Evolutionary conservation across 805 yeast genomes (phyloP).

Genomic region (Lipomyces yamadae): DNA sequence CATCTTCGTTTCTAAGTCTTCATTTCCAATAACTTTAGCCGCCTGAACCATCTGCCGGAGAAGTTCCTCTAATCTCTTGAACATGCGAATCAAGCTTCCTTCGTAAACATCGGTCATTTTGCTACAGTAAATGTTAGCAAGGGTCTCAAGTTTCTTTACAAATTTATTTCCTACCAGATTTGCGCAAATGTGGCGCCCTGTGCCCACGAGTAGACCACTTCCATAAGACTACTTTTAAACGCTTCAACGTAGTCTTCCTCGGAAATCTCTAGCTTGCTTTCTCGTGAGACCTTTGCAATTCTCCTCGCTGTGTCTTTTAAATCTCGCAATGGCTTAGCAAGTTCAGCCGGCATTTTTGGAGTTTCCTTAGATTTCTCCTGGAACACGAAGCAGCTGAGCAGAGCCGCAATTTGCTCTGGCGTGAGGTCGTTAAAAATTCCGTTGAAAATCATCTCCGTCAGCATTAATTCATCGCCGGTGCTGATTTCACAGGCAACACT

Average conservation of each 20-base stretch:
- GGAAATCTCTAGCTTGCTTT: slow-evolving; percentile 84
- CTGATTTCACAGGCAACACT: slow-evolving; percentile 87
- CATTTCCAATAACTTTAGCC: slow-evolving; percentile 92
- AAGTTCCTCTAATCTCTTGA: slow-evolving; percentile 91
- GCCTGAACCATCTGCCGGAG: slow-evolving; percentile 88
- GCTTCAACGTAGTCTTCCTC: slow-evolving; percentile 92
- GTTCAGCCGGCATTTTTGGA: slow-evolving; percentile 83
- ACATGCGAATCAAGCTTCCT: slow-evolving; percentile 93
- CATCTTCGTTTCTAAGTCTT: slow-evolving; percentile 85
- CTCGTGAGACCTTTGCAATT: slow-evolving; percentile 86
- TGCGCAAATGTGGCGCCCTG: slow-evolving; percentile 95
- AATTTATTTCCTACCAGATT: slow-evolving; percentile 57
- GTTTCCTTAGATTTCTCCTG: slow-evolving; percentile 92
- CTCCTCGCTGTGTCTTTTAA: slow-evolving; percentile 89
- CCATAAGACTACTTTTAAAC: slow-evolving; percentile 94
- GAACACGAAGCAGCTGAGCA: slow-evolving; percentile 93
- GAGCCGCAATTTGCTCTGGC: slow-evolving; percentile 90
- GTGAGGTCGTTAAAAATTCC: slow-evolving; percentile 90
- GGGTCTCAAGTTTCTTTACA: background rate
- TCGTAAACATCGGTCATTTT: slow-evolving; percentile 99
- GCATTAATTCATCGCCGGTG: slow-evolving; percentile 62
- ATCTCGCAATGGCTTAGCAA: slow-evolving; percentile 88
- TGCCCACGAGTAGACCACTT: slow-evolving; percentile 96
- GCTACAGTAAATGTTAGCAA: slow-evolving; percentile 26
- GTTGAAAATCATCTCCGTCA: slow-evolving; percentile 92